Percentiles rank a stretch among this genome's conserved stretches.
Conservation (phyloP, 2,329 filamentous ascomycete genomes). For the Phoma sp. region DNA sequence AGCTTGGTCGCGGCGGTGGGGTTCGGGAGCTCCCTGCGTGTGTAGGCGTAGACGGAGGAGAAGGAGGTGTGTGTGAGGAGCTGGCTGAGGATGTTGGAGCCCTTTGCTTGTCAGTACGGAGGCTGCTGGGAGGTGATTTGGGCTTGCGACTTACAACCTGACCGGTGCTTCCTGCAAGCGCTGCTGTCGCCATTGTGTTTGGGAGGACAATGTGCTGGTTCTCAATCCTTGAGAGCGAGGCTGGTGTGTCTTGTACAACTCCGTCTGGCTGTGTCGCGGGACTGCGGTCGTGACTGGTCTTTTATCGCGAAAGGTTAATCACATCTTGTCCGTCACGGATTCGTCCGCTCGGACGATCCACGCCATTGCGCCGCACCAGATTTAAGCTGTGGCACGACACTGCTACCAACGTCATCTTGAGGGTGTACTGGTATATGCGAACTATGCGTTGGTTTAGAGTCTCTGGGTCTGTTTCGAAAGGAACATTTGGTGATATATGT, state of each 20-base stretch:
- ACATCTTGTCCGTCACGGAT: slow-evolving; percentile 5
- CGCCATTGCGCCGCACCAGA: background rate
- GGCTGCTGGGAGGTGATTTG: background rate
- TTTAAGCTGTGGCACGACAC: background rate
- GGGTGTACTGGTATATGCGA: background rate
- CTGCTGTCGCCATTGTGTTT: slow-evolving; percentile 56
- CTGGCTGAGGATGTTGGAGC: slow-evolving; percentile 73
- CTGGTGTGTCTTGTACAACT: background rate
- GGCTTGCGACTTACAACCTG: slow-evolving; percentile 54
- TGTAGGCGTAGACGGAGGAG: slow-evolving; percentile 66
- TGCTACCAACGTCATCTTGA: background rate
- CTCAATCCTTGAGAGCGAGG: background rate
- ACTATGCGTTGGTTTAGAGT: background rate
- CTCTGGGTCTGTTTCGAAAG: background rate
- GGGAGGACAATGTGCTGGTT: background rate
- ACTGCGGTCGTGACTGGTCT: background rate
- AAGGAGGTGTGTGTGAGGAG: slow-evolving; percentile 63
- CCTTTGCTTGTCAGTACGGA: slow-evolving; percentile 52
- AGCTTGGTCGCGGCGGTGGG: slow-evolving; percentile 63
- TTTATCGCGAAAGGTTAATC: slow-evolving; percentile 1
- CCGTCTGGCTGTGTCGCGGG: background rate
- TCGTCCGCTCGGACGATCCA: slow-evolving; percentile 6
- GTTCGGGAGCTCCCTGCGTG: slow-evolving; percentile 66
- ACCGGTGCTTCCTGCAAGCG: slow-evolving; percentile 69
- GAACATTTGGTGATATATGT: background rate